Evolutionary conservation across 768 basidiomycete genomes (phyloP).

Genomic region (Melanogaster broomeanus): DNA sequence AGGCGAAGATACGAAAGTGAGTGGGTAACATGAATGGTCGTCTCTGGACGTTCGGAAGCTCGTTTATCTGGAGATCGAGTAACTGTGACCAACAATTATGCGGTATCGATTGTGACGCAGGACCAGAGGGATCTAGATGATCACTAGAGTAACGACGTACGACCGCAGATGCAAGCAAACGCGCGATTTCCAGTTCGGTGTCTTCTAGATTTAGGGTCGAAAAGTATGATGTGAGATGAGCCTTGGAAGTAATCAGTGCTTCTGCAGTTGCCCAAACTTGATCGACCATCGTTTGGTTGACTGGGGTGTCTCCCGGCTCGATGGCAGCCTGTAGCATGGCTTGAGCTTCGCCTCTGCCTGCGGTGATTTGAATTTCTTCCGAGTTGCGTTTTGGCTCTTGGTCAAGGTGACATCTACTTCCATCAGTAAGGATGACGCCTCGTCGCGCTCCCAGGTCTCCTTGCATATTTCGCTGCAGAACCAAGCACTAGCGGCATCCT

Average conservation of each 20-base stretch:
- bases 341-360: conserved; percentile 21
- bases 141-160: conserved; percentile 40
- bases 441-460: conserved; percentile 42
- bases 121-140: conserved; percentile 9
- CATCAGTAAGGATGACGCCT: conserved; percentile 32
- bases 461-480: conserved; percentile 58
- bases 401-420: conserved; percentile 38
- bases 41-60: conserved; percentile 44
- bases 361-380: conserved; percentile 28
- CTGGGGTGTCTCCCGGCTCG: conserved; percentile 5
- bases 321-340: conserved; percentile 14
- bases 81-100: conserved; percentile 46
- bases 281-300: conserved; percentile 45
- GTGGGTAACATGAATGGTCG: conserved; percentile 54
- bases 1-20: conserved; percentile 55
- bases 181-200: conserved; percentile 58
- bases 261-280: conserved; percentile 47
- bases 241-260: conserved; percentile 24
- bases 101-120: background rate
- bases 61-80: conserved; percentile 59
- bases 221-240: conserved; percentile 23
- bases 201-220: conserved; percentile 43
- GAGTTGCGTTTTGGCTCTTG: conserved; percentile 31
- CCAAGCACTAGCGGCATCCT: conserved; percentile 46
- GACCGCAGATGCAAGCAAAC: conserved; percentile 54